phyloP scores from a whole-genome alignment of 257 asterid genomes.

The Paulownia fortunei region DNA sequence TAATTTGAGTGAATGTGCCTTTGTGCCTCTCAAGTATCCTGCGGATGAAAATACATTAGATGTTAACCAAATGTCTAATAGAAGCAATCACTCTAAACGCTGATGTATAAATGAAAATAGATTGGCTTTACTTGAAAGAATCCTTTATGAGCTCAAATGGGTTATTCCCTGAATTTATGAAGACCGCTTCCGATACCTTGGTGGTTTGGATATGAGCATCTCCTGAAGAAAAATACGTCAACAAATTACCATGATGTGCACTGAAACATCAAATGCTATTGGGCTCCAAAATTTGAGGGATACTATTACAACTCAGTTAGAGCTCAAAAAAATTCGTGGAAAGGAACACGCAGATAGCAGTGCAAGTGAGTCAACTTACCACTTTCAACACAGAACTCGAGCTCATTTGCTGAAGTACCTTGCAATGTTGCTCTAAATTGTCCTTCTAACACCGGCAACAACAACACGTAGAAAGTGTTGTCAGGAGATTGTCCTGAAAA shows the following conservation, averaged over 20 bases:
- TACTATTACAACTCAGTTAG: not conserved
- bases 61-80: not conserved
- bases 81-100: not conserved
- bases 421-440: constrained; percentile 57
- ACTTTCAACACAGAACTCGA: constrained; percentile 62
- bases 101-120: not conserved
- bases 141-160: constrained; percentile 58
- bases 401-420: constrained; percentile 48
- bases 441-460: constrained; percentile 65
- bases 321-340: not conserved
- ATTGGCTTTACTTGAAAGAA: constrained; percentile 45
- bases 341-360: not conserved
- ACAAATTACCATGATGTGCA: not conserved
- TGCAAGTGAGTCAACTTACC: constrained; percentile 33
- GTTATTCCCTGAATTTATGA: constrained; percentile 54
- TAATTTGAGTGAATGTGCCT: constrained; percentile 49
- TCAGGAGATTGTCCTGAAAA: constrained; percentile 14
- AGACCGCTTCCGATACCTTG: constrained; percentile 45
- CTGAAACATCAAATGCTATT: not conserved
- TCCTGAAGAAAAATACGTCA: constrained; percentile 35
- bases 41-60: constrained; percentile 14
- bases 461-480: constrained; percentile 46
- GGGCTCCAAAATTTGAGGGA: not conserved
- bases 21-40: constrained; percentile 57
- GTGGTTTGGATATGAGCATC: constrained; percentile 47